Base-by-base conservation (phyloP, 495 filamentous ascomycete genomes). In the Talaromyces trachyspermus region DNA sequence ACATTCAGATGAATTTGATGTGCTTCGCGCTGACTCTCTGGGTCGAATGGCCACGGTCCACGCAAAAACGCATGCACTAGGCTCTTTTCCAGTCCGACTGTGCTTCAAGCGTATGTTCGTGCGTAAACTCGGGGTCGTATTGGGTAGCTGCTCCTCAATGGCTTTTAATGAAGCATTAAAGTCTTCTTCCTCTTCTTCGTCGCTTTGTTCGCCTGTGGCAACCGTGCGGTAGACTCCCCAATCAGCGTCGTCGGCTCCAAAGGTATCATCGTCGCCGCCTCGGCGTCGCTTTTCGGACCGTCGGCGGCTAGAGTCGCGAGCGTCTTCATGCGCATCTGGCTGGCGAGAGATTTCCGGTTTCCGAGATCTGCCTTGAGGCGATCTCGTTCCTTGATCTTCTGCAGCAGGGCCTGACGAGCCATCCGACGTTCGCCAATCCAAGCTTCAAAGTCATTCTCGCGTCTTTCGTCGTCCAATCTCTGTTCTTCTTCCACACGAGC, bases 221-320 rank as follows among this genome's bases (percentile, higher is more conserved):
- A 98, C 90, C 19, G 80, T 84, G 15, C 94, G 82, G 65, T 98
- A 98, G 11, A 98, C 88, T 43, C 85, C 85, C 92, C 92, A 98
- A 63, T 98, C 92, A 48, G 91, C 88, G 54, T 98, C 92, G 59
- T 98, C 92, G 26, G 91, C 90, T 47, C 92, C 92, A 59, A 98
- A 98, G 49, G 85, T 86, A 58, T 98, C 92, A 55, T 98, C 92
- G 46, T 80, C 78, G 14, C 71, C 74, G 14, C 84, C 84, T 19
- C 92, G 77, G 29, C 90, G 78, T 58, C 91, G 91, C 62, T 88
- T 88, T 79, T 80, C 0, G 91, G 90, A 15, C 81, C 81, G 64
- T 98, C 92, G 0, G 90, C 89, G 12, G 92, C 92, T 2, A 98
- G 83, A 54, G 95, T 95, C 32, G 92, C 94, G n/a, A 98, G 84